Evolutionary conservation across 306 rosid genomes (phyloP), one percentile per base, ranked within the genome.

Genomic region (Glycyrrhiza uralensis): DNA sequence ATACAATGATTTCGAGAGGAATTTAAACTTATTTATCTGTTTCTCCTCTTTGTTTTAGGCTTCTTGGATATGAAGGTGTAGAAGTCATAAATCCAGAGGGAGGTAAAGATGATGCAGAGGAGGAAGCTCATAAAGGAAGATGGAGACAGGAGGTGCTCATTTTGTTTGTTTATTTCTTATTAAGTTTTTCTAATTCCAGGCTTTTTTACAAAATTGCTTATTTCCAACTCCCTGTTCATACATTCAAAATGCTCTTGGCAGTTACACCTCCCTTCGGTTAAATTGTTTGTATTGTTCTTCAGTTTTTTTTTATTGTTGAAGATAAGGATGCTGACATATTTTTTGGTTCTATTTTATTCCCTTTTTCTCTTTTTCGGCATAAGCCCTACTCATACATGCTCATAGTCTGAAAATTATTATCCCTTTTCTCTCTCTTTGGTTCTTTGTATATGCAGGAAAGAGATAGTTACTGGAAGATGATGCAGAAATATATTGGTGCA

Each of bases 51-150:
- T 49, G 49, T 71, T 62, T 23, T 70, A 90, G 98, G 79, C 56
- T 90, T 76, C 88, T 86, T 56, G 96, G 96, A 73, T 79, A 85
- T 69, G 98, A 92, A 84, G 96, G 97, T 71, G 88, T 93, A 8
- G 97, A 93, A 84, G 96, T 93, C 36, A 88, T 93, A 65, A 90
- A 93, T 85, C 98, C 97, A 13, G 97, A 93, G 15, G 97, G 98
- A 63, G 97, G 98, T 38, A 84, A 90, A 82, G 98, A 90, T 46
- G 98, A 93, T 60, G 97, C 87, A 32, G 97, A 84, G 60, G 96
- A 87, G 79, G 98, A 93, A 86, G 88, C 90, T 74, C 83, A 84
- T 17, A 87, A 79, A 81, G 98, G 98, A 85, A 90, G 98, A 87
- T 93, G 98, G 98, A 90, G 79, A 52, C 83, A 86, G 45, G 97